phyloP scores from a whole-genome alignment of 345 rosid genomes.

The Leavenworthia alabamica region DNA sequence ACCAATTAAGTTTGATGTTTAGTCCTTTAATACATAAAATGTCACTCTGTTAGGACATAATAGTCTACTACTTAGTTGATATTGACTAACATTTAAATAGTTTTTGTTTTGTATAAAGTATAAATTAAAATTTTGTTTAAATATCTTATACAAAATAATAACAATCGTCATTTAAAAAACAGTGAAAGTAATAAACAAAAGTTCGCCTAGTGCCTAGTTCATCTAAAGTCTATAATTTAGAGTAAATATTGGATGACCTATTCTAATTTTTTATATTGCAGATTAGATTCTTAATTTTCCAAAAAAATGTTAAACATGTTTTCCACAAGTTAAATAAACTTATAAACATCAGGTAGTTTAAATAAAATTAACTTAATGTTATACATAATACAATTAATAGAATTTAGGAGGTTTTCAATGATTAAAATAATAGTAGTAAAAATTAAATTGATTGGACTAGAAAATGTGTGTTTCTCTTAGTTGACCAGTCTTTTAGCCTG shows the following conservation, averaged over 20 bases:
- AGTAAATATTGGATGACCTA: not conserved
- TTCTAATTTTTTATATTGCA: not conserved
- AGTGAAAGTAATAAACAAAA: too few species aligned
- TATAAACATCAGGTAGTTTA: not conserved
- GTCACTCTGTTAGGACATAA: not conserved
- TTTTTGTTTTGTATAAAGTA: too few species aligned
- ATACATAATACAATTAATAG: not conserved
- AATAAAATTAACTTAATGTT: not conserved
- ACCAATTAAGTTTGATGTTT: not conserved
- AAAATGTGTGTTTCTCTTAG: not conserved
- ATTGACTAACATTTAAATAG: too few species aligned
- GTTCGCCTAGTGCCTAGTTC: not conserved
- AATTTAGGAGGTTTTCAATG: not conserved
- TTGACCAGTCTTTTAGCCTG: constrained; percentile 10
- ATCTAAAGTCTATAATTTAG: not conserved
- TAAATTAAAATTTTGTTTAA: too few species aligned
- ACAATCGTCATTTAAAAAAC: too few species aligned
- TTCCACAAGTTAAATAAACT: not conserved
- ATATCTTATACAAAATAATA: too few species aligned
- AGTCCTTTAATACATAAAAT: constrained; percentile 1
- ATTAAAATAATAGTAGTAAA: not conserved
- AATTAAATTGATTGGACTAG: not conserved
- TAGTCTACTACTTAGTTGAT: not conserved
- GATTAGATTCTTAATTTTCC: not conserved
- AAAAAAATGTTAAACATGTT: not conserved